Conservation (phyloP, 176 grass and related monocot genomes). For the Rhynchospora pubera region DNA sequence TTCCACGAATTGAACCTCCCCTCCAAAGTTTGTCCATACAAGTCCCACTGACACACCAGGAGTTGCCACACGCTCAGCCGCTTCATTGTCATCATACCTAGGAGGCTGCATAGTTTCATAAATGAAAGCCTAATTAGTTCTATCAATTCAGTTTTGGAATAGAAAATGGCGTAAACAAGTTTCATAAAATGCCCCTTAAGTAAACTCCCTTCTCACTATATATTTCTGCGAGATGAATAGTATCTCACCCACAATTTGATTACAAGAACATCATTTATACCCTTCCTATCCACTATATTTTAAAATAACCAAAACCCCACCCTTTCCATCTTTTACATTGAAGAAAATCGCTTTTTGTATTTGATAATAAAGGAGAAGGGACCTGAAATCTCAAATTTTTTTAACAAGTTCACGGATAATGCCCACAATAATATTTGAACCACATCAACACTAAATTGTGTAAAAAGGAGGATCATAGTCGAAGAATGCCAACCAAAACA, state of each 20-base stretch:
- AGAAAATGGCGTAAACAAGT: neutral
- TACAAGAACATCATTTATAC: neutral
- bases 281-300: neutral
- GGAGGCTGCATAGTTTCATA: slow-evolving; percentile 56
- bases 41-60: slow-evolving; percentile 89
- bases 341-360: neutral
- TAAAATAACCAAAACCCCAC: neutral
- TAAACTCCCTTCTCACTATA: neutral
- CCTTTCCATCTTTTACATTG: neutral
- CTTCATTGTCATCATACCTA: slow-evolving; percentile 79
- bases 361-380: neutral
- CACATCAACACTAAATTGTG: neutral
- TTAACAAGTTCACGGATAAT: neutral
- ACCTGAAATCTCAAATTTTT: neutral
- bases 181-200: neutral
- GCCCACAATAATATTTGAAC: too few species aligned
- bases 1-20: slow-evolving; percentile 94
- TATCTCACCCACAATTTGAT: neutral
- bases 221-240: neutral
- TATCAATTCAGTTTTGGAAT: neutral
- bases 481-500: neutral
- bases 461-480: neutral
- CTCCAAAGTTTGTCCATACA: slow-evolving; percentile 93
- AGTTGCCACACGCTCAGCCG: slow-evolving; percentile 72
- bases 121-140: neutral